Base-by-base conservation (phyloP, 805 yeast genomes). In the Metschnikowia lochheadii region DNA sequence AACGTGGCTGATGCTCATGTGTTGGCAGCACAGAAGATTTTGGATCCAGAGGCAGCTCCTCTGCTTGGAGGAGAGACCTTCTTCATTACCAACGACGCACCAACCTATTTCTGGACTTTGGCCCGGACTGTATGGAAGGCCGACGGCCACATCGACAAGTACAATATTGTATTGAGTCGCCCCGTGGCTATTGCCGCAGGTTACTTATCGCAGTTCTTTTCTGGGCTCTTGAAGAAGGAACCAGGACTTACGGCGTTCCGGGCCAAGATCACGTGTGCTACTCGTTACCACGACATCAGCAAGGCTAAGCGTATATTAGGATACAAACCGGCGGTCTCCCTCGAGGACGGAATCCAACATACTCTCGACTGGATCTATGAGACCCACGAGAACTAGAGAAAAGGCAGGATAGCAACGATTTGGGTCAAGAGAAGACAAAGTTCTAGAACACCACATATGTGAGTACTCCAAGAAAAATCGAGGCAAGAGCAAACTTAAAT, bases 91-190 rank as follows among this genome's bases (percentile, higher is more conserved):
- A 94, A 94, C 65, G 98, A 91, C 68, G 78, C 91, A 3, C 99
- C 99, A 17, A 80, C 94, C 15, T 95, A 91, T 68, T 94, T 94
- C 69, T 94, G 98, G 97, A 89, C 97, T 3, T 75, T 94, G 59
- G 97, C 97, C 7, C 81, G 97, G 63, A 87, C 96, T 1, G 96
- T 94, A 23, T 94, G 98, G 98, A 92, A 92, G 66, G 91, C 92
- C 20, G 97, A 90, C 69, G 97, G 97, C 3, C 86, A 84, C 63
- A 78, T 88, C 49, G 94, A 86, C 57, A 78, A 77, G 29, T 75
- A 69, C 47, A 84, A 82, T 57, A 82, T 89, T 56, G 90, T 82
- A 18, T 76, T 94, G 51, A 77, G 77, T 43, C 80, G 86, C 61
- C 82, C 87, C 0, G 70, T 89, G n/a, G 98, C 96, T 2, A 78